A percentile compares a stretch with the other conserved stretches of the same genome.
Conservation (phyloP, 495 filamentous ascomycete species). For the Diplogelasinospora grovesii region DNA sequence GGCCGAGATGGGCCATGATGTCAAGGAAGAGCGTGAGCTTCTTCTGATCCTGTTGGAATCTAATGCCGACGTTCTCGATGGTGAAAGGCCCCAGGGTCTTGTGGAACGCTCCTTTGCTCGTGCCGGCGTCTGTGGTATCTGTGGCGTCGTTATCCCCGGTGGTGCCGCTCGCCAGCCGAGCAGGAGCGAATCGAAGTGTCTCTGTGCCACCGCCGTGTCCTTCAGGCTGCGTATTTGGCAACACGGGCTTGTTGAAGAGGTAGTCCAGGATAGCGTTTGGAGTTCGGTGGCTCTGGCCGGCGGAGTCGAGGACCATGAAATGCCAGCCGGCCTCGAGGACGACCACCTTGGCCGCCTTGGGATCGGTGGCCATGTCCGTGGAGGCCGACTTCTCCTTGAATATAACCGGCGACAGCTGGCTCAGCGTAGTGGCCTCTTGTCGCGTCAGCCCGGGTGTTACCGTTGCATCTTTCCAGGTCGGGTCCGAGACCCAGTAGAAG, state of each 20-base stretch:
- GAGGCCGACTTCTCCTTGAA: not conserved
- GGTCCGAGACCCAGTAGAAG: conserved; percentile 24
- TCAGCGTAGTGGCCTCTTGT: not conserved
- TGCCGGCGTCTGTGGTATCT: too few relatives aligned
- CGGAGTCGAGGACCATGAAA: conserved; percentile 23
- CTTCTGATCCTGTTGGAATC: conserved; percentile 16
- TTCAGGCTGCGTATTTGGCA: conserved; percentile 1
- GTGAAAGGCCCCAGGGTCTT: conserved; percentile 10
- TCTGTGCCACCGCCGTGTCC: not conserved
- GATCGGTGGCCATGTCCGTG: conserved; percentile 3
- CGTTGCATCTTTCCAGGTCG: not conserved
- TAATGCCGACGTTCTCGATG: conserved; percentile 28
- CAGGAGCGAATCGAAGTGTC: too few relatives aligned
- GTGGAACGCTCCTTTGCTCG: conserved; percentile 3
- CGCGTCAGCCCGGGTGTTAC: not conserved
- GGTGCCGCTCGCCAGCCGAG: not conserved
- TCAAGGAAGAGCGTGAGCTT: conserved; percentile 27
- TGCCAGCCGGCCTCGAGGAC: conserved; percentile 24
- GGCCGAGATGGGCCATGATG: conserved; percentile 31
- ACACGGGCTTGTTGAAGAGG: conserved; percentile 13
- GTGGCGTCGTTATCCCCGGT: not conserved
- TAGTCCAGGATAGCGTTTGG: conserved; percentile 23
- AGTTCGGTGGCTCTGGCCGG: conserved; percentile 6
- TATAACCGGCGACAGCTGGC: not conserved
- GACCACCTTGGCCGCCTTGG: too few relatives aligned